phyloP scores from a whole-genome alignment of 371 early-diverging fungal species.

The Entomophthora muscae region DNA sequence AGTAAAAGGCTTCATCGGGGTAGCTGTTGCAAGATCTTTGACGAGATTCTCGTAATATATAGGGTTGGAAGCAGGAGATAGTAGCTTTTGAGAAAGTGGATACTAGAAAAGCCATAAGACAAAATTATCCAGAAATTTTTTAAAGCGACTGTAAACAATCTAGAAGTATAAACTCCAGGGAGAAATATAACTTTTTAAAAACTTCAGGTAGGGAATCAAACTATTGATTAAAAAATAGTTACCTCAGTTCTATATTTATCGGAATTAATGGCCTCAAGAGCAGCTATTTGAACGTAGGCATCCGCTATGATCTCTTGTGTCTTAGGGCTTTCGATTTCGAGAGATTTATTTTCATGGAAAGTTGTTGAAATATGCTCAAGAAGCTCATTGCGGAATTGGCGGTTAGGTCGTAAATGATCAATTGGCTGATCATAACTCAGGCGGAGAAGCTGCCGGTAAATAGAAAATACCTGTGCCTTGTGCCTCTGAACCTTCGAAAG shows the following conservation, averaged over 20 bases:
- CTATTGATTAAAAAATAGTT: not conserved
- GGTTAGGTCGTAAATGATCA: slow-evolving; percentile 8
- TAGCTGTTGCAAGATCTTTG: not conserved
- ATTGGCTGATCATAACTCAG: slow-evolving; percentile 3
- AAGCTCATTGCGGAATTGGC: not conserved
- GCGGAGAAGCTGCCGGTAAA: slow-evolving; percentile 3
- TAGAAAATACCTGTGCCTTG: not conserved
- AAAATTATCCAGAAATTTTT: not conserved
- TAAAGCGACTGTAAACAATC: not conserved
- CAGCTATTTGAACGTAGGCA: not conserved
- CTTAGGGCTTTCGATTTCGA: not conserved
- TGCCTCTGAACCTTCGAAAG: not conserved
- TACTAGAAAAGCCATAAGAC: not conserved
- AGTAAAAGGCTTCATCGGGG: not conserved
- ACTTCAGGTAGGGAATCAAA: not conserved
- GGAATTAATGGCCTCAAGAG: not conserved
- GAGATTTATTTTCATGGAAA: not conserved
- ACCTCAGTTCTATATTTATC: slow-evolving; percentile 2
- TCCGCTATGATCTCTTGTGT: not conserved
- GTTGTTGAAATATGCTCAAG: not conserved
- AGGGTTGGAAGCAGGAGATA: slow-evolving; percentile 5
- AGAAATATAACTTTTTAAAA: not conserved
- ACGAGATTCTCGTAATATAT: slow-evolving; percentile 4
- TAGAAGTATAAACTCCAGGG: not conserved
- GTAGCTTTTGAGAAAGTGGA: slow-evolving; percentile 4